Conservation (phyloP, 2,329 filamentous ascomycete genomes). For the Fusarium papillatum region DNA sequence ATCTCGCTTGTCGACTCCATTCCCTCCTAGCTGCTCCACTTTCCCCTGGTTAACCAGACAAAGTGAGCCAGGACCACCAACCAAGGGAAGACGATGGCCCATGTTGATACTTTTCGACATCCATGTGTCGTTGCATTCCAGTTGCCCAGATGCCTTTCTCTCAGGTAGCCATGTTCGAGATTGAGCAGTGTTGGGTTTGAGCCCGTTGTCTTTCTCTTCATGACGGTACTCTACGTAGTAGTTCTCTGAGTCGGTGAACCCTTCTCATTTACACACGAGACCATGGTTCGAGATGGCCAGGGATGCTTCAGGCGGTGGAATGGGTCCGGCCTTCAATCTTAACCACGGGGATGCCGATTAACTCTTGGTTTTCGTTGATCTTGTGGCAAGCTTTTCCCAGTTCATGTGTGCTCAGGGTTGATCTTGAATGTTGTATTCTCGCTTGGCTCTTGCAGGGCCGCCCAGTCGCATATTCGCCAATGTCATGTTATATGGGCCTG, state of each 20-base stretch:
- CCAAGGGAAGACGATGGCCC: neutral
- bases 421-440: neutral
- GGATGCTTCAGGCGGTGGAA: neutral
- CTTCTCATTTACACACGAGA: neutral
- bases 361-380: neutral
- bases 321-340: neutral
- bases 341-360: neutral
- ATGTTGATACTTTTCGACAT: neutral
- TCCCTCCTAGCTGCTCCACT: conserved; percentile 26
- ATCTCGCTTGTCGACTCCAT: conserved; percentile 38
- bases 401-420: neutral
- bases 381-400: neutral
- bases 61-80: conserved; percentile 8
- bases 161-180: neutral
- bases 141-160: neutral
- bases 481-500: neutral
- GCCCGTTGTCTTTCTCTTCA: neutral
- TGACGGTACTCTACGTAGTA: neutral
- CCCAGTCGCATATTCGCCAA: neutral
- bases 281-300: neutral
- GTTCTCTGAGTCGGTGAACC: neutral
- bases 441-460: neutral
- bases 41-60: conserved; percentile 16
- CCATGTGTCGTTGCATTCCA: neutral
- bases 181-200: too few species aligned